Evolutionary conservation across 2,329 filamentous ascomycete species (phyloP).

Genomic region (Trichocomaceae sp.): DNA sequence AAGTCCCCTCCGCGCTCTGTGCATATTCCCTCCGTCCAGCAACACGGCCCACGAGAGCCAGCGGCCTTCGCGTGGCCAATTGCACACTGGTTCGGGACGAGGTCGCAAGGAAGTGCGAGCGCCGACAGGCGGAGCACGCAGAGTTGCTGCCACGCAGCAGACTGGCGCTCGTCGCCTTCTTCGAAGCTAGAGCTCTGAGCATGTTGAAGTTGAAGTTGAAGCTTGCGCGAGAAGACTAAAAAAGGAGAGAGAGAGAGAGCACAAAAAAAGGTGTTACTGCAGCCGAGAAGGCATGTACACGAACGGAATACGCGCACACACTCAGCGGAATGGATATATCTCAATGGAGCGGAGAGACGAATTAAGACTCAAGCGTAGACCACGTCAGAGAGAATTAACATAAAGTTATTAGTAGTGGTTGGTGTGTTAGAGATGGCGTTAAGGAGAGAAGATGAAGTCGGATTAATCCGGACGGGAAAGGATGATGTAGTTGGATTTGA

Average conservation of each 20-base stretch:
- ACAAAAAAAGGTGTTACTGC: neutral
- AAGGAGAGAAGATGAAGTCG: neutral
- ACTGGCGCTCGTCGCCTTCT: conserved; percentile 31
- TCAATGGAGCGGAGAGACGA: conserved; percentile 6
- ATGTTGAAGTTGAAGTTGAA: conserved; percentile 21
- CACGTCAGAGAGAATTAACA: neutral
- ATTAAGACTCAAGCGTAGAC: neutral
- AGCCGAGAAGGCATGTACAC: neutral
- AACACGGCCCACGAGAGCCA: conserved; percentile 34
- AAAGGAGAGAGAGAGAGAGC: neutral
- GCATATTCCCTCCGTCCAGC: conserved; percentile 51
- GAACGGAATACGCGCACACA: neutral
- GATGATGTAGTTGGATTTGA: conserved; percentile 3
- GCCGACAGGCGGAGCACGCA: conserved; percentile 26
- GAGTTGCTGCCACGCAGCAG: conserved; percentile 31
- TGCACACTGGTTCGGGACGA: conserved; percentile 29
- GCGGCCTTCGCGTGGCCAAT: conserved; percentile 35
- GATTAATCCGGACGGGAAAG: conserved; percentile 1
- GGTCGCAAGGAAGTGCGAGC: conserved; percentile 30
- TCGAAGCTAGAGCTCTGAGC: conserved; percentile 35
- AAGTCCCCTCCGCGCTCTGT: conserved; percentile 51
- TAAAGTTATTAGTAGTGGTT: too few species aligned
- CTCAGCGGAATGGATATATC: neutral
- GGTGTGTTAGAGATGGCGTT: too few species aligned
- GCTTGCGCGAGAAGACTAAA: neutral